Evolutionary conservation across 2,329 filamentous ascomycete genomes (phyloP), one percentile per base, ranked within the genome.

Genomic region (Hypoxylon sp.): DNA sequence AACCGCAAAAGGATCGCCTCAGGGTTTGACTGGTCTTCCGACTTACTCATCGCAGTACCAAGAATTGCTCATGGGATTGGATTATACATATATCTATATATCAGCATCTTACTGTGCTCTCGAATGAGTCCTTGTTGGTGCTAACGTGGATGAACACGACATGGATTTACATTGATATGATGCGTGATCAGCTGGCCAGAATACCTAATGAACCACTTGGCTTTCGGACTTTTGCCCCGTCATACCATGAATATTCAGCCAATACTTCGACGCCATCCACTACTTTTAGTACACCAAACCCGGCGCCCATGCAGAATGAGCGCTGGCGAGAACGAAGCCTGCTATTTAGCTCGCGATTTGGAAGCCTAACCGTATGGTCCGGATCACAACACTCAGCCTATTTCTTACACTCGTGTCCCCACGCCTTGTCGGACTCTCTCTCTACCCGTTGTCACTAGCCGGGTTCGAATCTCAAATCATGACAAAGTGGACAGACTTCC

Each of bases 201-300:
- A 39, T n/a, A n/a, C n/a, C n/a, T n/a, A 41, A 51, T 52, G 41
- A 63, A 41, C 27, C 25, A 65, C 41, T 43, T 39, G 39, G 37
- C 19, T 51, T 58, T 58, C 63, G 60, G 62, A 32, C 52, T 54
- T 66, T 66, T 50, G 58, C 48, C 52, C 56, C 62, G 55, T 56
- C 39, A 45, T 65, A 50, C 56, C 30, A 58, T 32, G 21, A 61
- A 56, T 60, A 50, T 51, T 56, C 55, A 58, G 41, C 66, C 66
- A 68, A 68, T 68, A 48, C 62, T 55, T 56, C 53, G 48, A 58
- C 60, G 48, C 63, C 63, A 66, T 64, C 61, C 62, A 69, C 64
- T 62, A 25, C 34, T 58, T 60, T 19, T 32, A 41, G 54, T 30
- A 61, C 54, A 48, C 27, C 61, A 67, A 41, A 48, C 39, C 57